Base-by-base conservation (phyloP, 1,284 basidiomycete species). In the Rhodotorula sp. region DNA sequence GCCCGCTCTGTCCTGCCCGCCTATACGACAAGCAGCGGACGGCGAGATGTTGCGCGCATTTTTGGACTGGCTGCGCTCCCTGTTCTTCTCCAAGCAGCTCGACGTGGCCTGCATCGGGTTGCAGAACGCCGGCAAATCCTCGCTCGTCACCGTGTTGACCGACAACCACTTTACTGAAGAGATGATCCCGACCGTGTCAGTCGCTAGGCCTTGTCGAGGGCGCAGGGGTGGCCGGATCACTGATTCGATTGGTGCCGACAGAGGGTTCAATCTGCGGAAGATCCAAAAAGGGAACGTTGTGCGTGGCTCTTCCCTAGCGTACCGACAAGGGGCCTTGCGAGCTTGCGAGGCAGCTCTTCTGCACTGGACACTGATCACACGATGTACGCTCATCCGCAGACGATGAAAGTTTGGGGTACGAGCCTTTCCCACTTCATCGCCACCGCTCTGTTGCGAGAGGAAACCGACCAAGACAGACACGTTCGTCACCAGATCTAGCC, bases 21-120 rank as follows among this genome's bases (percentile, higher is more conserved):
- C 20, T 23, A 18, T 18, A 51, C 49, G 49, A 51, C 49, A 18
- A 23, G 8, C 2, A 51, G 49, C 49, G 23, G 15, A 15, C 54
- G 2, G 10, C 23, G 58, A 39, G 12, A 90, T 91, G 89, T 81
- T 87, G 66, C 84, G 85, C 14, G 86, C 88, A 23, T 73, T 93
- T 58, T 84, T 92, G 73, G 80, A 83, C 72, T 87, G 85, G 85
- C 80, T 88, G 21, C 80, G 83, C 48, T 83, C 84, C 18, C 75
- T 87, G 2, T 86, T 99, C 86, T 97, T 95, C 84, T 88, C 91
- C 52, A 96, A 93, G 79, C 86, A 90, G 56, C 89, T 94, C 61
- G 96, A 98, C 82, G 90, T 98, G 77, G 92, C 92, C 18, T 89
- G 97, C 43, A 91, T 98, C 58, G 96, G 96, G 51, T 84, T 98